Percentiles rank a stretch among this genome's conserved stretches.
phyloP scores from a whole-genome alignment of 1,139 yeast species.

The Saccharomyces hybrid region DNA sequence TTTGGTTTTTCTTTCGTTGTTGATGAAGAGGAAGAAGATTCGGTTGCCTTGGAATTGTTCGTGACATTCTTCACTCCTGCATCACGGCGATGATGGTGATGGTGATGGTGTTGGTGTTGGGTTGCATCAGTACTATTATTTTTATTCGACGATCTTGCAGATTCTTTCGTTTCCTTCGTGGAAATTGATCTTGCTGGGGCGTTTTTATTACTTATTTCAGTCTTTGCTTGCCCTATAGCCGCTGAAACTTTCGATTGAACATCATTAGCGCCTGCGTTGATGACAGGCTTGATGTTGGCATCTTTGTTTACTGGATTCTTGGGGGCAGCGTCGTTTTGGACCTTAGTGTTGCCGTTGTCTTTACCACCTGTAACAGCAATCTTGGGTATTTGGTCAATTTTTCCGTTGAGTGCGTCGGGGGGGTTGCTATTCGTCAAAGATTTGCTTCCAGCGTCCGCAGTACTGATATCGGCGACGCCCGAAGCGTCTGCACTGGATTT shows the following conservation, averaged over 20 bases:
- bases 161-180: not conserved
- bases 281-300: not conserved
- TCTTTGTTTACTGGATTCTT: not conserved
- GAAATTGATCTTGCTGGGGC: slow-evolving; percentile 4
- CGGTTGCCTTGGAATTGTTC: not conserved
- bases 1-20: slow-evolving; percentile 8
- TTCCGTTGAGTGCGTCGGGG: not conserved
- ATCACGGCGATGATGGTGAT: not conserved
- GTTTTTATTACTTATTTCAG: not conserved
- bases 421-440: not conserved
- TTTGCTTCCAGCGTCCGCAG: not conserved
- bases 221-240: not conserved
- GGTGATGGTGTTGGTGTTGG: not conserved
- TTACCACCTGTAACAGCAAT: not conserved
- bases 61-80: not conserved
- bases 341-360: not conserved
- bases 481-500: not conserved
- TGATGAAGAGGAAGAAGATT: slow-evolving; percentile 4
- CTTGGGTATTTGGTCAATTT: not conserved
- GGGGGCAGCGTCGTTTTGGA: not conserved
- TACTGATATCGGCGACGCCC: slow-evolving; percentile 4
- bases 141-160: not conserved
- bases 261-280: not conserved
- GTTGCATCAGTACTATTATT: not conserved
- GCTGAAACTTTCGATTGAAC: not conserved